Evolutionary conservation across 345 rosid species (phyloP).

Genomic region (Corchorus capsularis): DNA sequence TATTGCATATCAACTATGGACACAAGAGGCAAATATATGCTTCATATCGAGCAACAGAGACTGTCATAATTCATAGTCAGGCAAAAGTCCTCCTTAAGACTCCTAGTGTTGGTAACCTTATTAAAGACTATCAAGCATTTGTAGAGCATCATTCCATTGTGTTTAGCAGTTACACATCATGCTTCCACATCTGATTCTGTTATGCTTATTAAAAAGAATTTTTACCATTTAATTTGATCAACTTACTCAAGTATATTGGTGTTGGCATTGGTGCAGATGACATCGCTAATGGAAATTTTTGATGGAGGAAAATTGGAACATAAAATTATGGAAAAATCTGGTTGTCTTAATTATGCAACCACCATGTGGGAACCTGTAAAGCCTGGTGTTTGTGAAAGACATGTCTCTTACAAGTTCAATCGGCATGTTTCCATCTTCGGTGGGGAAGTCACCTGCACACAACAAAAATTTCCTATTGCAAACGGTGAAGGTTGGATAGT

Average conservation of each 20-base stretch:
- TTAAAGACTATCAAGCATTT: neutral
- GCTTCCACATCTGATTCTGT: neutral
- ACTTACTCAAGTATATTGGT: neutral
- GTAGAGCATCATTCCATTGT: neutral
- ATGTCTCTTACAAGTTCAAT: slow-evolving; percentile 59
- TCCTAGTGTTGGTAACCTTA: neutral
- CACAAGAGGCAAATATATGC: neutral
- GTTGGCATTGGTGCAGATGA: slow-evolving; percentile 43
- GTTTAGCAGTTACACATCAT: neutral
- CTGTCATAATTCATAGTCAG: neutral
- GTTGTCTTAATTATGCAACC: slow-evolving; percentile 59
- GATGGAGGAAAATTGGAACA: slow-evolving; percentile 70
- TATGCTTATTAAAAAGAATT: neutral
- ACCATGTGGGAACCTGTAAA: slow-evolving; percentile 64
- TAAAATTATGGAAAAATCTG: slow-evolving; percentile 74
- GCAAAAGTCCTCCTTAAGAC: neutral
- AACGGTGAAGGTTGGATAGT: slow-evolving; percentile 66
- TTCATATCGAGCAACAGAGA: neutral
- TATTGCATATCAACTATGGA: no score
- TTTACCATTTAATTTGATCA: neutral
- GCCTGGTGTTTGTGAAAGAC: slow-evolving; percentile 52
- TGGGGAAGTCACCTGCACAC: slow-evolving; percentile 74
- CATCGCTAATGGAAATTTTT: slow-evolving; percentile 63
- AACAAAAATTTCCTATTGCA: slow-evolving; percentile 49
- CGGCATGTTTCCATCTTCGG: slow-evolving; percentile 73